Percentiles rank a stretch among this genome's conserved stretches.
Conservation (phyloP, 73 alveolate species). For the Paramecium tetraurelia region DNA sequence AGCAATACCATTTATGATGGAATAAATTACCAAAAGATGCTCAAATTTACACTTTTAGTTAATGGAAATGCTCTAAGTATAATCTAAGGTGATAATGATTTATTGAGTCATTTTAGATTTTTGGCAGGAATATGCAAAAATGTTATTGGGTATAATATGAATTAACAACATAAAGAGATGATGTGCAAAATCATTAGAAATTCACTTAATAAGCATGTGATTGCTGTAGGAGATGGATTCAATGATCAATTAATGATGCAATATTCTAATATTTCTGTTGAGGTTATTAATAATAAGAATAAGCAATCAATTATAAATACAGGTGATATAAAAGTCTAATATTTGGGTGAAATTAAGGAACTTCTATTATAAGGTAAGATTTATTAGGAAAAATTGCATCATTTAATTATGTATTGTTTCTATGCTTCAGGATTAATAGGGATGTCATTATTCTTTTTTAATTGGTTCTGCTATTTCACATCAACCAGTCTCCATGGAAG, state of each 20-base stretch:
- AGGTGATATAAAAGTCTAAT: conserved; percentile 17
- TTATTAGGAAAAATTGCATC: not conserved
- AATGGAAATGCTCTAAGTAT: conserved; percentile 31
- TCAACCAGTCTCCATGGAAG: conserved; percentile 35
- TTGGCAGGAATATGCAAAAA: conserved; percentile 37
- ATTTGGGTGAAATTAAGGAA: conserved; percentile 18
- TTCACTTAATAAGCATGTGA: not conserved
- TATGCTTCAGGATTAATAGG: conserved; percentile 25
- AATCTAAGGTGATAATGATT: not conserved
- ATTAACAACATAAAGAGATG: conserved; percentile 24
- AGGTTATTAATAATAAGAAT: conserved; percentile 3
- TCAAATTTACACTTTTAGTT: not conserved
- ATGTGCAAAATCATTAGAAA: not conserved
- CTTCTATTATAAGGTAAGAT: conserved; percentile 16
- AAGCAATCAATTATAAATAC: not conserved
- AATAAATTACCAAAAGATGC: not conserved
- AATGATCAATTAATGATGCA: conserved; percentile 61
- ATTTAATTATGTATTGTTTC: conserved; percentile 12
- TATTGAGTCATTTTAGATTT: conserved; percentile 43
- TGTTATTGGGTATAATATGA: conserved; percentile 48
- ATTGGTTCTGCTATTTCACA: conserved; percentile 60
- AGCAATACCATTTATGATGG: not conserved
- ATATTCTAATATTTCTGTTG: conserved; percentile 38
- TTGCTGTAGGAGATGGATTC: conserved; percentile 62
- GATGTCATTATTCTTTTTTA: conserved; percentile 47